Conservation (phyloP, 768 basidiomycete genomes). For the Amanita rimosa region DNA sequence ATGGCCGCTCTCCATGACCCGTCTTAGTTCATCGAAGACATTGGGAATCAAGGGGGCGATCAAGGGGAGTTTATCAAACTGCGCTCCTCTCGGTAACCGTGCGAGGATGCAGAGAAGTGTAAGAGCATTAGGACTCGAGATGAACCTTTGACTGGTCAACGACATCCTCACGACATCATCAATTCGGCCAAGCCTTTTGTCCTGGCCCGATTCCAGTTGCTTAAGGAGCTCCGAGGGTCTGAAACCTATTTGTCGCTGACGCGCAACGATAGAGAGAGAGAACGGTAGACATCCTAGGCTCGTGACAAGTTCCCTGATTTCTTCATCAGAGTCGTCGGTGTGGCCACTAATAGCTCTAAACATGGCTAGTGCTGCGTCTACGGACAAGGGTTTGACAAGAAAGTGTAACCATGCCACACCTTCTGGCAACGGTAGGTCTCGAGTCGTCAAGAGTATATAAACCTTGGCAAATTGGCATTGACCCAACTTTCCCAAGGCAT, state of each 20-base stretch:
- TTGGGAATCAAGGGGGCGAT: neutral
- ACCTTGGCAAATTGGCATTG: neutral
- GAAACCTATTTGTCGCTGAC: neutral
- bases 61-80: neutral
- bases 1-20: neutral
- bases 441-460: neutral
- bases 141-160: neutral
- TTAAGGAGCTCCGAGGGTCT: neutral
- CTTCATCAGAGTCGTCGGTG: neutral
- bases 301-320: neutral
- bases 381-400: neutral
- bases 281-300: neutral
- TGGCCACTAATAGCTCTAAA: neutral
- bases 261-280: neutral
- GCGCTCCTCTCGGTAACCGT: neutral
- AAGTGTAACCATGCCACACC: neutral
- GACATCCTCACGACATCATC: neutral
- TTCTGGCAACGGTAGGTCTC: neutral
- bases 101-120: neutral
- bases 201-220: neutral
- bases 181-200: neutral
- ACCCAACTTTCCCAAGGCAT: neutral
- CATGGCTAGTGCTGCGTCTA: neutral
- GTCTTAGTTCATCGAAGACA: neutral
- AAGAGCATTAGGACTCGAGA: neutral